Base-by-base conservation (phyloP, 805 yeast genomes). In the Kuraishia ogatae region DNA sequence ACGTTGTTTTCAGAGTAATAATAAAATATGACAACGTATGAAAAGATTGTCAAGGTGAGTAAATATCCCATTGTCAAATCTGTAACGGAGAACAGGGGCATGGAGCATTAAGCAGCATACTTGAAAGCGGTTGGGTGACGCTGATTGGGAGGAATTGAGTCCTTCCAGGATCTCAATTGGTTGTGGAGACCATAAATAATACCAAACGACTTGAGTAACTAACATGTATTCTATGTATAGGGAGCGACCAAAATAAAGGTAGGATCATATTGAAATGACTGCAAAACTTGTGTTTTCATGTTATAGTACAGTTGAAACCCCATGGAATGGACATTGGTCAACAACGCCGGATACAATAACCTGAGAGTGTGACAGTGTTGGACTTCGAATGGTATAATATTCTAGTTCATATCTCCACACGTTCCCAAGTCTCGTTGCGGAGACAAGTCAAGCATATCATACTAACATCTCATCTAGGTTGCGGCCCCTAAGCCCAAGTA, bases 401-500 rank as follows among this genome's bases (percentile, higher is more conserved):
- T 55, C 51, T 47, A 29, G 39, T 22, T 22, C 24, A 11, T n/a
- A 8, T 17, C 15, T 77, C 76, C 60, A 71, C 79, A 59, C 5
- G 11, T 19, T 10, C 48, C 22, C 11, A n/a, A 5, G 11, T n/a
- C 8, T 11, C 21, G 48, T 19, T 71, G 23, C 23, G 5, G 23
- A 4, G 50, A 26, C 8, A 26, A 26, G 5, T 10, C 8, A 5
- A 48, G 13, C 39, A n/a, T 10, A 49, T 6, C 17, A 20, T 50
- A 50, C 52, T 74, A 62, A 72, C 75, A 57, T 73, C 74, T 15
- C 50, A 65, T 28, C 29, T 62, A 74, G 82, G 80, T 89, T 72
- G 98, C 98, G 11, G 97, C 98, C n/a, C 99, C 99, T 6, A 94
- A 94, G 71, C 87, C 96, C 46, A 94, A 94, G 69, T 94, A 94